phyloP scores from a whole-genome alignment of 2,329 filamentous ascomycete genomes.

The Ophiostoma novo-ulmi region DNA sequence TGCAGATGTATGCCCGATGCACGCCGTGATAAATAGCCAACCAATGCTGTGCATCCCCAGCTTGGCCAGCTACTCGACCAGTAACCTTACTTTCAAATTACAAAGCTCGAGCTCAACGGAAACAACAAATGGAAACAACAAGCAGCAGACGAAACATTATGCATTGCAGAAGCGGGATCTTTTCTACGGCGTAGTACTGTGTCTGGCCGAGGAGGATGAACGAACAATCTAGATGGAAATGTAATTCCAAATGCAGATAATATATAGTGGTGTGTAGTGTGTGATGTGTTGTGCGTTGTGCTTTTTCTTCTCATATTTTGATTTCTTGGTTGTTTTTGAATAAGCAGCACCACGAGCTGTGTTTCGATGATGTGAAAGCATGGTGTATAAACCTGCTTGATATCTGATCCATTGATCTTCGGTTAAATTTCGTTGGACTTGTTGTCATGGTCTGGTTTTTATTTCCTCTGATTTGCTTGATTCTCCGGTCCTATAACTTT shows the following conservation, averaged over 20 bases:
- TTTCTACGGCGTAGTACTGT: constrained; percentile 25
- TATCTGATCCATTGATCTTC: background rate
- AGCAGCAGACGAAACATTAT: background rate
- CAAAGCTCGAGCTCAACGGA: background rate
- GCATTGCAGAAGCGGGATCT: constrained; percentile 21
- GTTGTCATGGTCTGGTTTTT: background rate
- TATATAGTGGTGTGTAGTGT: background rate
- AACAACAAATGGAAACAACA: background rate
- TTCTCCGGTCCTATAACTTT: background rate
- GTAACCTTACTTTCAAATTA: background rate
- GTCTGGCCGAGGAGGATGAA: constrained; percentile 12
- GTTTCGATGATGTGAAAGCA: background rate
- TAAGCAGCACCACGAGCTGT: background rate
- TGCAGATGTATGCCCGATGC: constrained; percentile 14
- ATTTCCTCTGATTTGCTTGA: background rate
- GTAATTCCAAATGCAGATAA: background rate
- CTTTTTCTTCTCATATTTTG: background rate
- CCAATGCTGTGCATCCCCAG: constrained; percentile 5
- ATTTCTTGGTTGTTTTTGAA: background rate
- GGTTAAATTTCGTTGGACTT: background rate
- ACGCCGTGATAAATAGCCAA: constrained; percentile 6
- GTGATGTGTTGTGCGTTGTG: background rate
- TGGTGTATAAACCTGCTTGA: background rate
- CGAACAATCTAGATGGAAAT: constrained; percentile 1
- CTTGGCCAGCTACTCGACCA: background rate